Evolutionary conservation across 495 filamentous ascomycete species (phyloP), one percentile per base, ranked within the genome.

Genomic region (Penicillium flavigenum): DNA sequence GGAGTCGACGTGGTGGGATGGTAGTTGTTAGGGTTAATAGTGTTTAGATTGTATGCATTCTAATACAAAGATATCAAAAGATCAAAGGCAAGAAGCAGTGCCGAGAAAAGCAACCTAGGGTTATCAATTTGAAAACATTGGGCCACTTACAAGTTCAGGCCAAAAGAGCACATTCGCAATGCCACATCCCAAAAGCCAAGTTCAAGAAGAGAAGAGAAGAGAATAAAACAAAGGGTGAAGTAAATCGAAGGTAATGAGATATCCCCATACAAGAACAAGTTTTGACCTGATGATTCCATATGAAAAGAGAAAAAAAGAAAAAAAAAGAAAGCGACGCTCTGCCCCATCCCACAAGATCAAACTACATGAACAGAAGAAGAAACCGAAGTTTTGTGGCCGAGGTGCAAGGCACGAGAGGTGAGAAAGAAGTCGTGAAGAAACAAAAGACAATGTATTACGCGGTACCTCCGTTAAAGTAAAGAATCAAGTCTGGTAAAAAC

Each of bases 401-500:
- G 45, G 54, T 39, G 52, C 38, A 54, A 59, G 58, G 59, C 52
- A 55, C 27, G 55, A 17, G 16, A 39, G 36, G n/a, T 22, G 52
- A 57, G 44, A 51, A 11, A 57, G 45, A 57, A 44, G 38, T 34
- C 26, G 57, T 45, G 54, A 57, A 58, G 49, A 55, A 41, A 41
- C 45, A 53, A 57, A 56, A 59, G 56, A 63, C 51, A 56, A 51
- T 68, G 63, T 68, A 70, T 68, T 68, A 59, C 42, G 58, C 56
- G 51, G 62, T 59, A 57, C 36, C 54, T 49, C 58, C 58, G 54
- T 83, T 81, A 96, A 68, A 97, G 86, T 49, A 96, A 79, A 19
- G 93, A 97, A 78, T 97, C 93, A 65, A 98, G 86, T 74, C 93
- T 83, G 55, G 93, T 98, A 72, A 96, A 98, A 64, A 98, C 93